Base-by-base conservation (phyloP, 345 rosid genomes). In the Salix suchowensis region DNA sequence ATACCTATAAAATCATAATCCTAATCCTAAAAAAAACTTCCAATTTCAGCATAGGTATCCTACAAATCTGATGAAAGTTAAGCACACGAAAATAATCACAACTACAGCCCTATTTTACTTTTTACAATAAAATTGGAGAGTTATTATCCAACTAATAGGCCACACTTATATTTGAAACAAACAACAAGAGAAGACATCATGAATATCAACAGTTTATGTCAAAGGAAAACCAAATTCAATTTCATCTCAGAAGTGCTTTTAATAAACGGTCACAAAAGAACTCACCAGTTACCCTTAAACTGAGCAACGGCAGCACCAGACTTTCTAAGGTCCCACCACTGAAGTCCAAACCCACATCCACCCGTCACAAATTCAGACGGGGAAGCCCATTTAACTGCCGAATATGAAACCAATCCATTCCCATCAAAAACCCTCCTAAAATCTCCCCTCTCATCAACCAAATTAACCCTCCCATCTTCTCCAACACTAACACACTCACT, bases 311-410 rank as follows among this genome's bases (percentile, higher is more conserved):
- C 85, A 34, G 89, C 90, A 74, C 90, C 93, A 16, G 91, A 75
- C 70, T 81, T 90, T 83, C 98, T 87, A 76, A 79, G 87, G 83
- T 95, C 98, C 98, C 98, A 95, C 96, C 94, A 88, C 40, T 89
- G 97, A 52, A 95, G 76, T 71, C 96, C 90, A 76, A 88, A 90
- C 26, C 98, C 98, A 60, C 75, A 87, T 36, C 98, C 96, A 66
- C 98, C 98, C 3, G 97, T 93, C 5, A 89, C 94, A 81, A 93
- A 93, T 85, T 95, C 98, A 69, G 77, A 77, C 16, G 90, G 88
- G 8, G 98, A 95, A 8, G 94, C 98, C 97, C 98, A 91, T 73
- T 82, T 93, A 69, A 85, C 97, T 2, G 96, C 89, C 19, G 87
- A 86, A 77, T 90, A 95, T 19, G 91, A 88, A 39, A 90, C 91